Conservation (phyloP, 177 flowering plant genomes). For the Vitis hybrid region DNA sequence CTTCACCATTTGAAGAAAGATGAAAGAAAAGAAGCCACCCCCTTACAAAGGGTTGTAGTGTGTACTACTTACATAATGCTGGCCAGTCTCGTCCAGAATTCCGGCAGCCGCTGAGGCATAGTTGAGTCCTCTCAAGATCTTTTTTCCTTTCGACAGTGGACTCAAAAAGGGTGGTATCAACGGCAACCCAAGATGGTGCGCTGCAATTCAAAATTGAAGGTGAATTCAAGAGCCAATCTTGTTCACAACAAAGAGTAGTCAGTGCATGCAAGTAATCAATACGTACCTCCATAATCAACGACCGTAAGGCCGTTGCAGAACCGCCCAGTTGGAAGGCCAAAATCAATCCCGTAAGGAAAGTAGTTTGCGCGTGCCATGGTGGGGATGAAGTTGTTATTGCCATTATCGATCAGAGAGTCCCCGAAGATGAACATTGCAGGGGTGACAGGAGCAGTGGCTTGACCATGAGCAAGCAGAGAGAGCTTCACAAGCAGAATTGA, state of each 20-base stretch:
- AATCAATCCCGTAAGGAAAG: conserved; percentile 40
- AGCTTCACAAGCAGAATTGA: conserved; percentile 2
- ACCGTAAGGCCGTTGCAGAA: conserved; percentile 42
- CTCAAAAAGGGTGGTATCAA: conserved; percentile 31
- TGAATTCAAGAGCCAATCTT: too few species aligned
- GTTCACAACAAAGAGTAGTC: too few species aligned
- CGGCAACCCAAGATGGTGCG: conserved; percentile 27
- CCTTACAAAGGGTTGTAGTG: too few species aligned
- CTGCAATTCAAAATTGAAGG: conserved; percentile 11
- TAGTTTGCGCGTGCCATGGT: conserved; percentile 34
- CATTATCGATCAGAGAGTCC: conserved; percentile 36
- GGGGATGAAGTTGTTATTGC: conserved; percentile 38
- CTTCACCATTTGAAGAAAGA: too few species aligned
- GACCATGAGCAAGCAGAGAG: not conserved
- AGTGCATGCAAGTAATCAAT: too few species aligned
- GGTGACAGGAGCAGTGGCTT: conserved; percentile 5
- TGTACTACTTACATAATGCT: conserved; percentile 22
- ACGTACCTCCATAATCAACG: conserved; percentile 37
- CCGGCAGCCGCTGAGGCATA: conserved; percentile 47
- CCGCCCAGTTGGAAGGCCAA: conserved; percentile 34
- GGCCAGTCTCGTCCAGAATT: conserved; percentile 37
- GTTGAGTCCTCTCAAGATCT: conserved; percentile 34
- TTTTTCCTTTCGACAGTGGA: conserved; percentile 23
- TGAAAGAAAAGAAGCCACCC: too few species aligned
- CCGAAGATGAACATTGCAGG: conserved; percentile 48